Percentiles rank a stretch among this genome's conserved stretches.
Conservation (phyloP, 2,329 filamentous ascomycete species). For the Fusarium oligoseptatum region DNA sequence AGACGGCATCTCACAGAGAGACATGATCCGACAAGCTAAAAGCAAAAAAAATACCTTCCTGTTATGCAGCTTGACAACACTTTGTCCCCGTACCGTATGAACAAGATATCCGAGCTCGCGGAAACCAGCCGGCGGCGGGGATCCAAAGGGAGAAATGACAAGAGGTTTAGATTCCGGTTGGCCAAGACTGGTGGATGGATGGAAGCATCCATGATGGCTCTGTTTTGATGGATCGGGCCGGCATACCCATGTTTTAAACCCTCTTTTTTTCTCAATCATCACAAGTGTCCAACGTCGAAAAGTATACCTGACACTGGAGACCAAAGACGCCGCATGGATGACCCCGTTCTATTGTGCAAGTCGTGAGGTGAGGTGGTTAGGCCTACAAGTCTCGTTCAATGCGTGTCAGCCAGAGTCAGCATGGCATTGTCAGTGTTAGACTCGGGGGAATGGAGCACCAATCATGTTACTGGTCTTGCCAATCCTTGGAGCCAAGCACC, state of each 20-base stretch:
- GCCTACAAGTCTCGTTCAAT: neutral
- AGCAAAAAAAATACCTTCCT: neutral
- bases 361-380: neutral
- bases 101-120: constrained; percentile 24
- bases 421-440: neutral
- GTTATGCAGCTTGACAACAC: neutral
- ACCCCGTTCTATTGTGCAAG: neutral
- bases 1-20: neutral
- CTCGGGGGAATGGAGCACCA: constrained; percentile 4
- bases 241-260: constrained; percentile 7
- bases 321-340: constrained; percentile 2
- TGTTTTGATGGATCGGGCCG: neutral
- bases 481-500: constrained; percentile 20
- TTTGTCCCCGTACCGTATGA: neutral
- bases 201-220: neutral
- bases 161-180: constrained; percentile 18
- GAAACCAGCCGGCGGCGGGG: constrained; percentile 16
- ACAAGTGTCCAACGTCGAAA: neutral
- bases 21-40: constrained; percentile 4
- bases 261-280: neutral
- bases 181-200: constrained; percentile 8
- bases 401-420: constrained; percentile 9
- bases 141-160: constrained; percentile 11
- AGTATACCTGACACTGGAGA: neutral
- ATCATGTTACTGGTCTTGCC: constrained; percentile 16